These are phyloP conservation scores for Mrakia blollopis DNA, from an alignment of 768 basidiomycete genomes.

Conservation along the genomic window DNA sequence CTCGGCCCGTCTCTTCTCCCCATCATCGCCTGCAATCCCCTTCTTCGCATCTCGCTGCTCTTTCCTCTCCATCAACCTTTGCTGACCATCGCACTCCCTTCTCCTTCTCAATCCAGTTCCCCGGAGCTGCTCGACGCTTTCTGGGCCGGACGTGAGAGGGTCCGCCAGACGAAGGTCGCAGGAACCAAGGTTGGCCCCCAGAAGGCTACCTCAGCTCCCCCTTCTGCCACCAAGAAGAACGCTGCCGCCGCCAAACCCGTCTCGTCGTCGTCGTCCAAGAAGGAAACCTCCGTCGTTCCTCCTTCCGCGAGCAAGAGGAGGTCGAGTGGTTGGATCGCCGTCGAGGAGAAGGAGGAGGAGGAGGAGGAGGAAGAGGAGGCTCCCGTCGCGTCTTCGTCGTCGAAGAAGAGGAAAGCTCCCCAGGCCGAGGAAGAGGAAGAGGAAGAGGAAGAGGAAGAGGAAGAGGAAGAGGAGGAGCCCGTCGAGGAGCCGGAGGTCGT, in stretches of 20 bases:
- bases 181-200: neutral
- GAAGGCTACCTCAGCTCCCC: neutral
- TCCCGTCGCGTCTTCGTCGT: neutral
- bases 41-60: no score
- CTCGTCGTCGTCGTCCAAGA: neutral
- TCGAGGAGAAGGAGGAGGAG: neutral
- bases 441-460: neutral
- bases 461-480: neutral
- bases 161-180: neutral
- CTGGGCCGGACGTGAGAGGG: neutral
- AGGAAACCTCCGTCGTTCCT: neutral
- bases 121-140: neutral
- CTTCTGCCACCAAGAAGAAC: neutral
- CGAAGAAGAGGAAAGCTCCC: constrained; percentile 6
- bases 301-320: neutral
- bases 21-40: no score
- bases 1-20: no score
- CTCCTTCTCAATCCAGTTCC: neutral
- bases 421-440: neutral
- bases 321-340: neutral
- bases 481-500: neutral
- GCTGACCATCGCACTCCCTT: neutral
- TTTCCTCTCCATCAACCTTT: neutral
- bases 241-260: no score
- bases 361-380: constrained; percentile 3